Conservation (phyloP, 768 basidiomycete species). For the Podaxis pistillaris region DNA sequence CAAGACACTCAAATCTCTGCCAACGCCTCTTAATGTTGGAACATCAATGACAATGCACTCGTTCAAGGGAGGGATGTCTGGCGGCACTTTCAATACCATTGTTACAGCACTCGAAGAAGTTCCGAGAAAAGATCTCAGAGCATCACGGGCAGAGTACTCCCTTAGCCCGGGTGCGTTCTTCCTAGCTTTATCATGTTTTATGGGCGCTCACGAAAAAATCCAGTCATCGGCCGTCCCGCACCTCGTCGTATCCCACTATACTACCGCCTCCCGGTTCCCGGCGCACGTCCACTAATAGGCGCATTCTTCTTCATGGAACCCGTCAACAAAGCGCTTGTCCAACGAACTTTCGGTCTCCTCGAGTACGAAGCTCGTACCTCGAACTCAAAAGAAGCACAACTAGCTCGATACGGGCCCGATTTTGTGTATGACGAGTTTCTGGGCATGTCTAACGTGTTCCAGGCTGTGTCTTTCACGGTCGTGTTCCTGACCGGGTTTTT, state of each 20-base stretch:
- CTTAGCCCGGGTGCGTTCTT: constrained; percentile 39
- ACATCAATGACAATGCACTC: constrained; percentile 55
- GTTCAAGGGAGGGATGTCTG: constrained; percentile 51
- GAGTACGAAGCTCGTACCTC: constrained; percentile 29
- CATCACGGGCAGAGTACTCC: constrained; percentile 31
- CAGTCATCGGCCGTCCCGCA: background rate
- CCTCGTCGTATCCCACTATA: constrained; percentile 20
- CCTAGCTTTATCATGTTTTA: background rate
- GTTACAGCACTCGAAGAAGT: constrained; percentile 36
- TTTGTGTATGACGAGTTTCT: constrained; percentile 81
- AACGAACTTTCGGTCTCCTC: constrained; percentile 46
- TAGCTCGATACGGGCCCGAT: constrained; percentile 56
- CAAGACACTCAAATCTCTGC: constrained; percentile 56
- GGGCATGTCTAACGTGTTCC: constrained; percentile 36
- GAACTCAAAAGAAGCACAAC: constrained; percentile 22
- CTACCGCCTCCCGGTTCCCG: constrained; percentile 38
- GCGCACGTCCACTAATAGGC: constrained; percentile 31
- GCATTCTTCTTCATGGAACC: constrained; percentile 40
- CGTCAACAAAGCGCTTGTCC: constrained; percentile 41
- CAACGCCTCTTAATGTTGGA: constrained; percentile 35
- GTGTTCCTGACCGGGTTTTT: constrained; percentile 27
- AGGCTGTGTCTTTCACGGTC: constrained; percentile 31
- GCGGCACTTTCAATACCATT: constrained; percentile 58
- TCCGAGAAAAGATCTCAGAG: constrained; percentile 32
- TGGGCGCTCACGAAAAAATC: background rate